A percentile compares a stretch with the other conserved stretches of the same genome.
phyloP scores from a whole-genome alignment of 805 yeast genomes.

The Wickerhamomyces subpelliculosus region DNA sequence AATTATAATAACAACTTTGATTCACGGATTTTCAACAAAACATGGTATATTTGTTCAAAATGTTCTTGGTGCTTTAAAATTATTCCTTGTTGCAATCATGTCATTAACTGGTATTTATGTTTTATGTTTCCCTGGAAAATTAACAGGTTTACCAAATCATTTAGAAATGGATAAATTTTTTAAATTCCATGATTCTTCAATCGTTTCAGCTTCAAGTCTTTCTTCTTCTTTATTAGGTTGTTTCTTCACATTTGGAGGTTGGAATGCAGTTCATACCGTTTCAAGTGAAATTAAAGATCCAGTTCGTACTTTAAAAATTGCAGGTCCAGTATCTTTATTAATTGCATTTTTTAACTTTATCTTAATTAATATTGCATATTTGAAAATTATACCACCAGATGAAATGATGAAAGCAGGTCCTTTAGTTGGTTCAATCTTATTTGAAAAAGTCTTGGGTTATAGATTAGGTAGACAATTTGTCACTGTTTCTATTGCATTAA shows the following conservation, averaged over 20 bases:
- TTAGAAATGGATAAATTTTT: slow-evolving; percentile 23
- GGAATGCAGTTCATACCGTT: slow-evolving; percentile 56
- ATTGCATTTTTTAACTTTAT: slow-evolving; percentile 42
- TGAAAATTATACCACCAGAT: slow-evolving; percentile 45
- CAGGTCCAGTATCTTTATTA: slow-evolving; percentile 50
- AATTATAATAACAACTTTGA: slow-evolving; percentile 27
- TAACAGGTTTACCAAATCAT: slow-evolving; percentile 37
- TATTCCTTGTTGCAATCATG: slow-evolving; percentile 46
- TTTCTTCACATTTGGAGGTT: slow-evolving; percentile 54
- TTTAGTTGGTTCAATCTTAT: slow-evolving; percentile 50
- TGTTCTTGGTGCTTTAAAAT: slow-evolving; percentile 53
- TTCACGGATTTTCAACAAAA: slow-evolving; percentile 55
- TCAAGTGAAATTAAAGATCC: slow-evolving; percentile 59
- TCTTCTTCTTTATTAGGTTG: slow-evolving; percentile 53
- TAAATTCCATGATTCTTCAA: slow-evolving; percentile 22
- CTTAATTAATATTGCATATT: slow-evolving; percentile 48
- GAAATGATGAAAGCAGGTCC: slow-evolving; percentile 51
- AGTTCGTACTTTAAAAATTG: slow-evolving; percentile 46
- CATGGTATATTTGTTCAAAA: slow-evolving; percentile 59
- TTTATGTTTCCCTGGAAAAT: slow-evolving; percentile 34
- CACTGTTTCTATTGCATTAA: slow-evolving; percentile 51
- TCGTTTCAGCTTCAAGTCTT: slow-evolving; percentile 36
- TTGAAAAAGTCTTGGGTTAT: slow-evolving; percentile 48
- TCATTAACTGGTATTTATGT: slow-evolving; percentile 53
- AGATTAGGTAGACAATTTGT: slow-evolving; percentile 46